Evolutionary conservation across 192 early-diverging fungal species (phyloP), one percentile per base, ranked within the genome.

Genomic region (Entomortierella lignicola): DNA sequence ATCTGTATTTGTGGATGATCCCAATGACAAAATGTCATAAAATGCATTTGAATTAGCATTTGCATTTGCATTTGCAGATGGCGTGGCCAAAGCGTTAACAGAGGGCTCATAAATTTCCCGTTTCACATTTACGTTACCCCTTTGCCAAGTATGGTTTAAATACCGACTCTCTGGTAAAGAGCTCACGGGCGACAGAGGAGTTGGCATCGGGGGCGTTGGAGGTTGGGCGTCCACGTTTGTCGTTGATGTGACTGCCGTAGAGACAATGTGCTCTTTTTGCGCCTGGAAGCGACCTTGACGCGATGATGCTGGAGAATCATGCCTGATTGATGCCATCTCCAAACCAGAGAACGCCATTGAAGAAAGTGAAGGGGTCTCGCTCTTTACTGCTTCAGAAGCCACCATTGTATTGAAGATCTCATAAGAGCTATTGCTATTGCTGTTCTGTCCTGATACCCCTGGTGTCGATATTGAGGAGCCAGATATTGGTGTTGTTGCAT

Each of bases 141-240:
- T 68, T 7, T 48, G 55, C 13, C 5, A 21, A 31, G 52, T 2
- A 37, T 37, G 61, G 6, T 63, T 29, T 30, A 29, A 1, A 17
- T 29, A 4, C 50, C 42, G 66, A 21, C 47, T 17, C 21, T 69
- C 58, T 12, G 66, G 57, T 26, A 69, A 53, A 2, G 55, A 37
- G 5, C 21, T 31, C 34, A 69, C 26, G 17, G 66, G 66, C 8
- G 66, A 59, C 23, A 60, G 20, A 21, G 66, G 66, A n/a, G 64
- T 66, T 48, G 53, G 34, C 0, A 42, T 42, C 39, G 39, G 13
- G 6, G 39, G 44, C 20, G 44, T 47, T 47, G 44, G 44, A 47
- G 44, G 44, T 20, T 47, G 44, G 15, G 44, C 7, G 44, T 47
- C 44, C 44, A 47, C 15, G 44, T 47, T 12, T 15, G n/a, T n/a